Conservation (phyloP, 2,329 filamentous ascomycete genomes). For the Hansfordia pulvinata region DNA sequence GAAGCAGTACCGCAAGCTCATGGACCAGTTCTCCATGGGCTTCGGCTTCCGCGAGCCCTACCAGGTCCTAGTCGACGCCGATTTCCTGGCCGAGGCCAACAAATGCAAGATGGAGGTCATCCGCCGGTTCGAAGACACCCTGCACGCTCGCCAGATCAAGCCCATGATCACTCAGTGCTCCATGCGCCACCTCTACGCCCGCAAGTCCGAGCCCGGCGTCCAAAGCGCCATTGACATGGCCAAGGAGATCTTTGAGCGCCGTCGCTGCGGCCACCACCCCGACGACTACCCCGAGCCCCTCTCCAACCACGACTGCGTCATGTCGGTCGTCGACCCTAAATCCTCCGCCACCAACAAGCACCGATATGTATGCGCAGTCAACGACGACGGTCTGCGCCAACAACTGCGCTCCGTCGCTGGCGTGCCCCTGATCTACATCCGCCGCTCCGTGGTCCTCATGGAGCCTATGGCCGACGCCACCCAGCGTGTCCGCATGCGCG, state of each 20-base stretch:
- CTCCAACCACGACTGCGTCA: slow-evolving; percentile 54
- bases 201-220: slow-evolving; percentile 38
- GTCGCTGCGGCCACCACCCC: slow-evolving; percentile 66
- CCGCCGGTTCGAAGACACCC: slow-evolving; percentile 61
- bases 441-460: slow-evolving; percentile 65
- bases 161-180: slow-evolving; percentile 75
- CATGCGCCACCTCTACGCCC: slow-evolving; percentile 64
- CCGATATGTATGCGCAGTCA: slow-evolving; percentile 64
- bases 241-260: slow-evolving; percentile 57
- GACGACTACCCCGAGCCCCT: slow-evolving; percentile 59
- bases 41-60: slow-evolving; percentile 92
- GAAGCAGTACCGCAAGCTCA: slow-evolving; percentile 79
- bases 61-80: slow-evolving; percentile 79
- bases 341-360: slow-evolving; percentile 59
- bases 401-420: slow-evolving; percentile 54
- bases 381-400: slow-evolving; percentile 50
- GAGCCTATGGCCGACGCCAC: slow-evolving; percentile 63
- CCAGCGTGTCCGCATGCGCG: slow-evolving; percentile 45
- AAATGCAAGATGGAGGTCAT: slow-evolving; percentile 85
- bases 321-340: slow-evolving; percentile 68
- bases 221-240: slow-evolving; percentile 56
- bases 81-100: slow-evolving; percentile 70
- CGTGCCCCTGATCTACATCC: slow-evolving; percentile 67
- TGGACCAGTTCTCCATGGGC: slow-evolving; percentile 77
- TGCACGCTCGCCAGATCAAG: slow-evolving; percentile 69